These are phyloP conservation scores for Pythium scleroteichum DNA, from an alignment of 352 stramenopile genomes.

Conservation along the genomic window DNA sequence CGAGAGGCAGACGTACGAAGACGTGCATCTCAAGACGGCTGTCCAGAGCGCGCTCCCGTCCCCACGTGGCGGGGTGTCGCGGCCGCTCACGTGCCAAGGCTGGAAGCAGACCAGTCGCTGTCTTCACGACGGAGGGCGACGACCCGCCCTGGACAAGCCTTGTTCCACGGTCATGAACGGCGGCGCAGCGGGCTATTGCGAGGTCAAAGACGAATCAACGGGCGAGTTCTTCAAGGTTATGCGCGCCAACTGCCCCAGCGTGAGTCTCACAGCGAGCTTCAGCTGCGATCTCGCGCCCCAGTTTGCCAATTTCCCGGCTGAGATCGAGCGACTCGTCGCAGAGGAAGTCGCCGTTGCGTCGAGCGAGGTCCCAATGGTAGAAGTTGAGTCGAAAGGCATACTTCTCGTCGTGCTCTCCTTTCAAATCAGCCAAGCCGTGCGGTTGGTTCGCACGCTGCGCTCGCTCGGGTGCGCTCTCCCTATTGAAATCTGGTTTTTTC, in stretches of 20 bases:
- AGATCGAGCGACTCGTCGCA: slow-evolving; percentile 17
- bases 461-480: slow-evolving; percentile 20
- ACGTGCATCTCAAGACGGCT: background rate
- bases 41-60: slow-evolving; percentile 13
- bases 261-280: background rate
- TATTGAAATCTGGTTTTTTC: slow-evolving; percentile 30
- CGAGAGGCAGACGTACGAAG: slow-evolving; percentile 10
- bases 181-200: slow-evolving; percentile 21
- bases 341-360: background rate
- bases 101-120: slow-evolving; percentile 26
- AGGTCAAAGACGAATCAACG: slow-evolving; percentile 14
- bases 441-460: slow-evolving; percentile 14
- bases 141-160: slow-evolving; percentile 12
- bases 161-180: slow-evolving; percentile 13
- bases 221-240: slow-evolving; percentile 19
- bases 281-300: slow-evolving; percentile 23
- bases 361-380: background rate
- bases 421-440: slow-evolving; percentile 2
- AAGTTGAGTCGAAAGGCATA: slow-evolving; percentile 16
- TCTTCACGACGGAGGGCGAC: slow-evolving; percentile 4
- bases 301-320: slow-evolving; percentile 22
- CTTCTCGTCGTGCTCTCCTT: slow-evolving; percentile 12
- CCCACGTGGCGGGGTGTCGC: slow-evolving; percentile 2
- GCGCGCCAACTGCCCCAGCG: slow-evolving; percentile 10
- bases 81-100: slow-evolving; percentile 3